A percentile compares a stretch with the other conserved stretches of the same genome.
Evolutionary conservation across 768 basidiomycete species (phyloP).

Genomic region (Trichaptum fuscoviolaceum): DNA sequence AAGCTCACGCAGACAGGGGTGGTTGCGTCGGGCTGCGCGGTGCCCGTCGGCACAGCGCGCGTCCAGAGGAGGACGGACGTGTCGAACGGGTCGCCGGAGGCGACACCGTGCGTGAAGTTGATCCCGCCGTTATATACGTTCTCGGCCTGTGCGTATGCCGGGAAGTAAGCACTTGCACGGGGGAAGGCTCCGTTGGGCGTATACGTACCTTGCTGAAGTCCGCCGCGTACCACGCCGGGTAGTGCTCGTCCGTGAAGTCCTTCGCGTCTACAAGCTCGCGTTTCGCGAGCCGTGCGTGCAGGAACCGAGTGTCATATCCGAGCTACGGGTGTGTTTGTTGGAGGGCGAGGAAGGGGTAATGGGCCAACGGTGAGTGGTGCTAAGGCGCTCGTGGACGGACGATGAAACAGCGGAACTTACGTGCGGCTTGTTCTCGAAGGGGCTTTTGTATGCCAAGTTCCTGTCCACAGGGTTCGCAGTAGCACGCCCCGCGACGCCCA

Average conservation of each 20-base stretch:
- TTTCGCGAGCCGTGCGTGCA: constrained; percentile 33
- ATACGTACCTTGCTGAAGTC: constrained; percentile 42
- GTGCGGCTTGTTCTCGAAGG: constrained; percentile 23
- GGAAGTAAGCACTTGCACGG: too few species aligned
- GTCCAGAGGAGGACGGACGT: constrained; percentile 55
- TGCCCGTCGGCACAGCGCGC: constrained; percentile 36
- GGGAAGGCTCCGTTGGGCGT: neutral
- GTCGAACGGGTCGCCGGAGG: constrained; percentile 42
- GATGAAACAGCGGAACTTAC: constrained; percentile 17
- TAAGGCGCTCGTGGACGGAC: neutral
- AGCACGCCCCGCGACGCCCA: neutral
- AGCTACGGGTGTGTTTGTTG: constrained; percentile 29
- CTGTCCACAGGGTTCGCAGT: constrained; percentile 21
- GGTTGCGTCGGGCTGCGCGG: constrained; percentile 36
- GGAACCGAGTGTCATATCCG: constrained; percentile 29
- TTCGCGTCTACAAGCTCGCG: constrained; percentile 25
- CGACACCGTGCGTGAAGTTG: constrained; percentile 39
- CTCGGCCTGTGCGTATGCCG: constrained; percentile 27
- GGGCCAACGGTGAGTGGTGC: too few species aligned
- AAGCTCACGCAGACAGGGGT: constrained; percentile 47
- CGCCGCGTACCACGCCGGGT: constrained; percentile 43
- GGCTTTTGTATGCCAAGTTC: constrained; percentile 38
- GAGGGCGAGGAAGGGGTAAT: too few species aligned
- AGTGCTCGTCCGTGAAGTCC: constrained; percentile 41
- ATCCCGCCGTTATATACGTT: constrained; percentile 44